phyloP scores from a whole-genome alignment of 2,329 filamentous ascomycete genomes.

The Aspergillus awamori region DNA sequence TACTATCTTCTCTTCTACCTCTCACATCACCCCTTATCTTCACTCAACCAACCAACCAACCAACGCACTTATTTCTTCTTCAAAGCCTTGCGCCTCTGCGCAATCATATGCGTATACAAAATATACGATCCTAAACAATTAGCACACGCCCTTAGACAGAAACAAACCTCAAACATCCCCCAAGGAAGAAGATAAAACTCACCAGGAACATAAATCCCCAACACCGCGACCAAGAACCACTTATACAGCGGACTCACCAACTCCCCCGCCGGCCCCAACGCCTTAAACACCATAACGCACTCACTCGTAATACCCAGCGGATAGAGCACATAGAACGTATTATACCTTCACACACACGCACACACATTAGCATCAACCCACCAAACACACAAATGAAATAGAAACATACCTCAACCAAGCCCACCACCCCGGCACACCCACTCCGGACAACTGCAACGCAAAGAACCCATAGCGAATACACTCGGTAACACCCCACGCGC shows the following conservation, averaged over 20 bases:
- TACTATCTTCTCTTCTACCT: not conserved
- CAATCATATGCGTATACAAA: slow-evolving; percentile 93
- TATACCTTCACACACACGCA: slow-evolving; percentile 56
- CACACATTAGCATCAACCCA: slow-evolving; percentile 5
- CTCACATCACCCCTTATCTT: not conserved
- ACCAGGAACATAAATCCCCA: slow-evolving; percentile 81
- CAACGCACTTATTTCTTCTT: slow-evolving; percentile 53
- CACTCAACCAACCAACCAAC: slow-evolving; percentile 11
- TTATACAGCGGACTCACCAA: slow-evolving; percentile 54
- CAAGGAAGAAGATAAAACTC: slow-evolving; percentile 38
- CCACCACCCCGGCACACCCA: slow-evolving; percentile 65
- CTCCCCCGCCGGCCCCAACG: slow-evolving; percentile 62
- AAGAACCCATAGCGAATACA: slow-evolving; percentile 94
- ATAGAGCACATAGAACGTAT: slow-evolving; percentile 91
- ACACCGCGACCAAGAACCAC: slow-evolving; percentile 64
- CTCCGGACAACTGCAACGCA: slow-evolving; percentile 62
- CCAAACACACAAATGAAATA: not conserved
- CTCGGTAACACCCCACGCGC: slow-evolving; percentile 89
- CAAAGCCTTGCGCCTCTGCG: slow-evolving; percentile 79
- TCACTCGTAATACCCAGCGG: slow-evolving; percentile 89
- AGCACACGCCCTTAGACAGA: slow-evolving; percentile 9
- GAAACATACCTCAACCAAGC: slow-evolving; percentile 60
- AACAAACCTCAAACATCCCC: too few relatives aligned
- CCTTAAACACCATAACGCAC: slow-evolving; percentile 74
- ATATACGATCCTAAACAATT: slow-evolving; percentile 69